These are phyloP conservation scores for Botrytis aclada DNA, from an alignment of 2,329 filamentous ascomycete genomes.

Conservation along the genomic window DNA sequence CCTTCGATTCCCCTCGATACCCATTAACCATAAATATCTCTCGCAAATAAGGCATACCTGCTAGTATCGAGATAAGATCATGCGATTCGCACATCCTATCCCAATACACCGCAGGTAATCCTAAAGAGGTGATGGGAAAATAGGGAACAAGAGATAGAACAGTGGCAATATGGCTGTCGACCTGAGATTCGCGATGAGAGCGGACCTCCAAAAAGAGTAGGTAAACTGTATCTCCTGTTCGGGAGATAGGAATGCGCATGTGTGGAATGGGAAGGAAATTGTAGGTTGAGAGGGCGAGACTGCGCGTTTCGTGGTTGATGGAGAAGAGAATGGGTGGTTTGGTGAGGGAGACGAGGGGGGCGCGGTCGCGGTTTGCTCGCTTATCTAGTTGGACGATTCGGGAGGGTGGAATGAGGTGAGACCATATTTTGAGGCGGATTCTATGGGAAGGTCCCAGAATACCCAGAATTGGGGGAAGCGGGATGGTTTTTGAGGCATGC, in stretches of 20 bases:
- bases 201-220: not conserved
- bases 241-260: not conserved
- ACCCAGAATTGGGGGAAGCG: not conserved
- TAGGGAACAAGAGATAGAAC: not conserved
- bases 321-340: not conserved
- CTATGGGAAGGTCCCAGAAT: not conserved
- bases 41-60: not conserved
- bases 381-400: not conserved
- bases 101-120: not conserved
- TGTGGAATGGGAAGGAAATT: not conserved
- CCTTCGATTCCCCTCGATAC: not conserved
- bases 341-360: not conserved
- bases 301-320: slow-evolving; percentile 12
- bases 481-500: not conserved
- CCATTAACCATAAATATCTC: not conserved
- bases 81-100: not conserved
- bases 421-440: not conserved
- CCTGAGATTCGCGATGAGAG: not conserved
- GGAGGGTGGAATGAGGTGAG: not conserved
- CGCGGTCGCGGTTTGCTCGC: not conserved
- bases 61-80: not conserved
- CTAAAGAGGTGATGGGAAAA: not conserved
- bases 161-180: not conserved
- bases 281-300: not conserved
- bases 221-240: not conserved